Evolutionary conservation across 2,329 filamentous ascomycete species (phyloP), one percentile per base, ranked within the genome.

Genomic region (Exophiala sp.): DNA sequence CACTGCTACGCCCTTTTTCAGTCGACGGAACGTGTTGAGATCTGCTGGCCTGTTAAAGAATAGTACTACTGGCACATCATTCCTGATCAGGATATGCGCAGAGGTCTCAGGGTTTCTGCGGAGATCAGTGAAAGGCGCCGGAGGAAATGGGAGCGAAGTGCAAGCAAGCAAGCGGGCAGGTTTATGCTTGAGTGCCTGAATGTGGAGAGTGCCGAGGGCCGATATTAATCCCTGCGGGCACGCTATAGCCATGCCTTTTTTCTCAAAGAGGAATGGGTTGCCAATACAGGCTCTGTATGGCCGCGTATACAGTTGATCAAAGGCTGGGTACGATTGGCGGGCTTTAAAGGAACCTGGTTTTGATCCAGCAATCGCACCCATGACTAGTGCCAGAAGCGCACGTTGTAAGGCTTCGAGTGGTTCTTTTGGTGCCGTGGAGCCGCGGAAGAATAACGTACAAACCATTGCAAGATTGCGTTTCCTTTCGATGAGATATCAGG

Each of bases 291-390:
- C 11, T 45, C 33, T 48, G 38, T 54, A 41, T 44, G 54, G 51
- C 32, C 47, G 55, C 51, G 49, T 50, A 54, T 55, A 46, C 46
- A 47, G 49, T 43, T 44, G 49, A 41, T 41, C 32, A 9, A 38
- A 34, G n/a, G 20, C 5, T 33, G 11, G 11, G 14, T 29, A 32
- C 48, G 51, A 60, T 60, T 60, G 57, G 57, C 24, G 12, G 21
- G 43, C n/a, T 48, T 54, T 45, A 4, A 29, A 29, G 24, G 24
- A 3, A 29, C 24, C 24, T 29, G 24, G 24, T 29, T 29, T 29
- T 29, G 24, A 8, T 29, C 24, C 24, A 29, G 24, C 24, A 29
- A 5, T 29, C 7, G 24, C 5, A 29, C 3, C 24, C 24, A 29
- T 29, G 24, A 29, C 24, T 29, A 29, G 24, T 29, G 24, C 24